phyloP scores from a whole-genome alignment of 139 green algal genomes.

The Chlorella sp. region DNA sequence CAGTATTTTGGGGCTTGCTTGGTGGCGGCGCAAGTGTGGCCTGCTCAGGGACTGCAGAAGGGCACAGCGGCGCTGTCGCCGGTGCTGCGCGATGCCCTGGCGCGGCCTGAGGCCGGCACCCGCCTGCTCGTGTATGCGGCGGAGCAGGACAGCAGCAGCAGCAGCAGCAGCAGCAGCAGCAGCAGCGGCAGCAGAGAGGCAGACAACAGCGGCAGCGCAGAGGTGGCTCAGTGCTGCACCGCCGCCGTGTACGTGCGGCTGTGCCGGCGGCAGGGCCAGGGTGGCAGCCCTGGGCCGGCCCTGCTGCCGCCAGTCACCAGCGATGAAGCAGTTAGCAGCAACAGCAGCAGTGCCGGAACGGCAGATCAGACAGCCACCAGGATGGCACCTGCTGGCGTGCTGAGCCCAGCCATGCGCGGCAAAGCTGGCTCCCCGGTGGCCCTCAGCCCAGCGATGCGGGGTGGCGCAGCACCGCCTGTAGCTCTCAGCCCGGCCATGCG shows the following conservation, averaged over 20 bases:
- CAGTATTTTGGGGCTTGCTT: not conserved
- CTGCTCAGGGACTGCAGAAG: conserved; percentile 33
- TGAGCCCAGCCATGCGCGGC: conserved; percentile 19
- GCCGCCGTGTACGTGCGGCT: conserved; percentile 17
- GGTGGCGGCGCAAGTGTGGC: conserved; percentile 49
- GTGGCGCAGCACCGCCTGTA: not conserved
- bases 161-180: not conserved
- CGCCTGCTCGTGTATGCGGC: conserved; percentile 35
- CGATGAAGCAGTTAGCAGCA: not conserved
- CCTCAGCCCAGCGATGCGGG: conserved; percentile 11
- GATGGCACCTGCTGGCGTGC: not conserved
- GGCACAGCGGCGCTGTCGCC: conserved; percentile 24
- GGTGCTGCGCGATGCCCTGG: conserved; percentile 34
- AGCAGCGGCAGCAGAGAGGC: not conserved
- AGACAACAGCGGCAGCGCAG: not conserved
- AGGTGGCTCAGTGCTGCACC: not conserved
- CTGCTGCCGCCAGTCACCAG: not conserved
- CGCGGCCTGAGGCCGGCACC: conserved; percentile 24
- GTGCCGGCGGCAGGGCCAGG: not conserved
- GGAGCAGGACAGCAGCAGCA: not conserved
- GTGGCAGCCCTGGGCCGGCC: not conserved
- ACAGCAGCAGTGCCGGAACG: not conserved
- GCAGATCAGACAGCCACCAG: not conserved
- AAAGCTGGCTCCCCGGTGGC: not conserved
- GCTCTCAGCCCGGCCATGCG: conserved; percentile 28